phyloP scores from a whole-genome alignment of 2,329 filamentous ascomycete species.

The Leptodontidium sp. region DNA sequence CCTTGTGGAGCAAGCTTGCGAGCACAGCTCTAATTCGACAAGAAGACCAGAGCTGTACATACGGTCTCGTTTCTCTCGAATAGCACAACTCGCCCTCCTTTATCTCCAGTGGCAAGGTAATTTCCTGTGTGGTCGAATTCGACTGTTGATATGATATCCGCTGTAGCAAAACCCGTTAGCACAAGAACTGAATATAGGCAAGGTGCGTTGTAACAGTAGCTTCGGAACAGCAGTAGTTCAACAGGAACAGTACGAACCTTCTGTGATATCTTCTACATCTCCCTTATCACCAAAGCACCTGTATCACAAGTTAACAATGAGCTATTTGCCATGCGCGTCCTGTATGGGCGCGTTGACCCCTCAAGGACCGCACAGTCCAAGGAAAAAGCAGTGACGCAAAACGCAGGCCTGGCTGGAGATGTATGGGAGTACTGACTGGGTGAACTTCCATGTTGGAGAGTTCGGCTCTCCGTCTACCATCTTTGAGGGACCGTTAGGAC shows the following conservation, averaged over 20 bases:
- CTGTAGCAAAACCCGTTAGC: conserved; percentile 53
- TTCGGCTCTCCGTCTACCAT: conserved; percentile 97
- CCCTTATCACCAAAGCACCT: conserved; percentile 99
- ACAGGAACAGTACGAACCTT: conserved; percentile 42
- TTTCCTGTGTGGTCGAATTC: conserved; percentile 92
- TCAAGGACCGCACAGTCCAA: neutral
- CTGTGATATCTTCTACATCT: conserved; percentile 76
- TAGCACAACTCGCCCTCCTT: conserved; percentile 83
- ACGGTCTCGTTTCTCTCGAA: conserved; percentile 97
- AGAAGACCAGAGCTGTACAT: conserved; percentile 43
- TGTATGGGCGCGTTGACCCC: neutral
- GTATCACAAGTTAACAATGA: conserved; percentile 42
- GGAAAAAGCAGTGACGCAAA: conserved; percentile 1
- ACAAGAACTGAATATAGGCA: neutral
- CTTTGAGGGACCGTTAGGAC: conserved; percentile 57
- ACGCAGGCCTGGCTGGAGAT: neutral
- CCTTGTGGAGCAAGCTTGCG: conserved; percentile 11
- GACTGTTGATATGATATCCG: conserved; percentile 91
- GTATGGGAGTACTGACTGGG: conserved; percentile 65
- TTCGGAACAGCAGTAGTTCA: neutral
- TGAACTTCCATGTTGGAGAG: conserved; percentile 99
- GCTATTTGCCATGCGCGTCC: conserved; percentile 1
- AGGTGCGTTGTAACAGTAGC: neutral
- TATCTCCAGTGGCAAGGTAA: conserved; percentile 89
- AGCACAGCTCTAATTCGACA: neutral